Percentiles rank a stretch among this genome's conserved stretches.
phyloP scores from a whole-genome alignment of 1,139 yeast genomes.

The Blastobotrys ciferrii region DNA sequence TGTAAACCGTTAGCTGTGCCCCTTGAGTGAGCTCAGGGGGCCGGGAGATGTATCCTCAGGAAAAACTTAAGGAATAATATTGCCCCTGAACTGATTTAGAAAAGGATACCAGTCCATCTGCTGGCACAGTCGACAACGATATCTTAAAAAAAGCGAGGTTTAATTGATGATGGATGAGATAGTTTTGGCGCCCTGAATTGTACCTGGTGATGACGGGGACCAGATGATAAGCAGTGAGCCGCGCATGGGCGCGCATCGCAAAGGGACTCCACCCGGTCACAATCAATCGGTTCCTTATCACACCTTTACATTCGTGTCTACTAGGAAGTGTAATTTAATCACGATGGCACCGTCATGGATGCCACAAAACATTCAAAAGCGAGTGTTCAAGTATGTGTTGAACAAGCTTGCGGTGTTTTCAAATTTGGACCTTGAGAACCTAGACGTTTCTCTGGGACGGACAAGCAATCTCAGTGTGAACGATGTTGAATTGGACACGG shows the following conservation, averaged over 20 bases:
- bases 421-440: constrained; percentile 72
- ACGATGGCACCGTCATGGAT: constrained; percentile 50
- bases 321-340: not conserved
- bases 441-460: constrained; percentile 73
- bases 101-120: no score
- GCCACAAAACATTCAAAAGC: constrained; percentile 78
- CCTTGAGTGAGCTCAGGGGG: no score
- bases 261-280: not conserved
- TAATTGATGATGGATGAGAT: no score
- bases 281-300: not conserved
- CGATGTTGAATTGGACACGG: constrained; percentile 71
- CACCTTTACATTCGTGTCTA: not conserved
- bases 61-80: no score
- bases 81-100: no score
- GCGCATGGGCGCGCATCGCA: not conserved
- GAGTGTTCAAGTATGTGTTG: constrained; percentile 73
- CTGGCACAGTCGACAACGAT: no score
- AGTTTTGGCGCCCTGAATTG: not conserved
- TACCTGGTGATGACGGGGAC: not conserved
- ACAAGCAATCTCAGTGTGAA: constrained; percentile 54
- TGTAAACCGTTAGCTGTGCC: no score
- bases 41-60: no score
- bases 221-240: not conserved
- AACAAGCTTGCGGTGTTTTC: constrained; percentile 83
- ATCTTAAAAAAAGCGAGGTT: no score